Evolutionary conservation across 495 filamentous ascomycete species (phyloP).

Genomic region (Pyrenopolyporus hunteri): DNA sequence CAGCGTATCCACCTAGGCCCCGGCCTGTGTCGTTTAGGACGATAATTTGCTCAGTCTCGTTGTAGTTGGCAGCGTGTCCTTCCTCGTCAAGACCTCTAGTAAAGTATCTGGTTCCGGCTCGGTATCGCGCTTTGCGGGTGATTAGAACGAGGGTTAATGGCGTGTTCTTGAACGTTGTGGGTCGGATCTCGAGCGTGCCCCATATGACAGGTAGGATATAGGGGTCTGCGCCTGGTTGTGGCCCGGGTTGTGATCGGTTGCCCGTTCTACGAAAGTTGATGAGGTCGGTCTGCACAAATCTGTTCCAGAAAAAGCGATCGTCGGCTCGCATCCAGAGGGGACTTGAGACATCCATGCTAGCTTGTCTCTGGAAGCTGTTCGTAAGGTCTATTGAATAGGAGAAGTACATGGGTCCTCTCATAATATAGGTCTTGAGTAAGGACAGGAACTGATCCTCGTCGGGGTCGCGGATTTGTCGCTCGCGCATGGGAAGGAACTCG

Average conservation of each 20-base stretch:
- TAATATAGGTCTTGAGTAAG: conserved; percentile 77
- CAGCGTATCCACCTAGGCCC: conserved; percentile 80
- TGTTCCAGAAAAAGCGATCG: conserved; percentile 99
- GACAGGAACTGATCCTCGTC: conserved; percentile 91
- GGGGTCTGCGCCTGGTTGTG: conserved; percentile 81
- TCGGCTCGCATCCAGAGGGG: conserved; percentile 93
- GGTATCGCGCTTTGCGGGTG: conserved; percentile 81
- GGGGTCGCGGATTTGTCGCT: conserved; percentile 84
- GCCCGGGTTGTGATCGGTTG: conserved; percentile 61
- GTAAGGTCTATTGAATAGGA: conserved; percentile 96
- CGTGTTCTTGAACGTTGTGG: conserved; percentile 79
- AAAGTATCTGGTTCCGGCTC: conserved; percentile 91
- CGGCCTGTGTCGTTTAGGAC: conserved; percentile 79
- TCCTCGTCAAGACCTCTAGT: conserved; percentile 90
- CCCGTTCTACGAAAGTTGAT: conserved; percentile 76
- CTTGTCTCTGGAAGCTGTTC: conserved; percentile 91
- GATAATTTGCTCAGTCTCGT: conserved; percentile 93
- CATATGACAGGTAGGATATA: conserved; percentile 95
- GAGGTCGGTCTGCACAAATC: conserved; percentile 85
- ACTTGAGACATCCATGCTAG: conserved; percentile 66
- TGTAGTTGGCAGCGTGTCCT: conserved; percentile 96
- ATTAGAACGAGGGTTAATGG: conserved; percentile 86
- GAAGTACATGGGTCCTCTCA: conserved; percentile 92
- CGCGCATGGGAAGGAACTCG: conserved; percentile 92
- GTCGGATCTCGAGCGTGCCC: conserved; percentile 86